A percentile compares a stretch with the other conserved stretches of the same genome.
These are phyloP conservation scores for Mucor lusitanicus DNA, from an alignment of 371 early-diverging fungal genomes.

Conservation along the genomic window DNA sequence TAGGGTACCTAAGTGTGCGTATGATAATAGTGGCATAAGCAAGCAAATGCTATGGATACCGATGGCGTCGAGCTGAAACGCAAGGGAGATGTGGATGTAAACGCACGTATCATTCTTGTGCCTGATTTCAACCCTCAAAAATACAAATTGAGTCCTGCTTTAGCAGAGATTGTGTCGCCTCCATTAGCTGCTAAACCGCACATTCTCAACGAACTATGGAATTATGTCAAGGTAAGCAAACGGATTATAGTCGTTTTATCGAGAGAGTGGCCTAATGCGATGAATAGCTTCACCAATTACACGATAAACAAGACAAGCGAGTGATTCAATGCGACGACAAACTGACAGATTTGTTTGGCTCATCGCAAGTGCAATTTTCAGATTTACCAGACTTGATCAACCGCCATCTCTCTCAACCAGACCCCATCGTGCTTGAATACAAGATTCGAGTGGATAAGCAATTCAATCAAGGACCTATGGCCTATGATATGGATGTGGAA, in stretches of 20 bases:
- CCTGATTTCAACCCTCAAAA: slow-evolving; percentile 78
- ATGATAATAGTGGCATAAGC: slow-evolving; percentile 65
- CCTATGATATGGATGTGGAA: slow-evolving; percentile 92
- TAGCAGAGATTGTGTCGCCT: slow-evolving; percentile 72
- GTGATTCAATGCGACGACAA: slow-evolving; percentile 65
- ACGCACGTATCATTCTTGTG: slow-evolving; percentile 76
- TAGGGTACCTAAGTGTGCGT: neutral
- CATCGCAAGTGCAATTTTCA: slow-evolving; percentile 67
- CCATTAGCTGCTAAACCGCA: slow-evolving; percentile 72
- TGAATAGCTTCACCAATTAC: slow-evolving; percentile 68
- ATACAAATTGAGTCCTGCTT: slow-evolving; percentile 70
- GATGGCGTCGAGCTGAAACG: slow-evolving; percentile 96
- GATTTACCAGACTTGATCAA: slow-evolving; percentile 81
- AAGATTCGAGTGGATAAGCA: slow-evolving; percentile 73
- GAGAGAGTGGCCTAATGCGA: no score
- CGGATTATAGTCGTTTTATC: no score
- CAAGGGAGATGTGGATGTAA: slow-evolving; percentile 80
- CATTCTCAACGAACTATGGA: slow-evolving; percentile 87
- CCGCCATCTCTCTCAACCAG: slow-evolving; percentile 74
- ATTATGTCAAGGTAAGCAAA: slow-evolving; percentile 84
- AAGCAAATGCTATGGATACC: slow-evolving; percentile 57
- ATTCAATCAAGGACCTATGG: slow-evolving; percentile 62
- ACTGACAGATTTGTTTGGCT: slow-evolving; percentile 37
- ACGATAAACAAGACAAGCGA: slow-evolving; percentile 79
- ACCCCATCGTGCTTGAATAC: slow-evolving; percentile 90